Conservation (phyloP, 352 stramenopile genomes). For the Globisporangium parvum region DNA sequence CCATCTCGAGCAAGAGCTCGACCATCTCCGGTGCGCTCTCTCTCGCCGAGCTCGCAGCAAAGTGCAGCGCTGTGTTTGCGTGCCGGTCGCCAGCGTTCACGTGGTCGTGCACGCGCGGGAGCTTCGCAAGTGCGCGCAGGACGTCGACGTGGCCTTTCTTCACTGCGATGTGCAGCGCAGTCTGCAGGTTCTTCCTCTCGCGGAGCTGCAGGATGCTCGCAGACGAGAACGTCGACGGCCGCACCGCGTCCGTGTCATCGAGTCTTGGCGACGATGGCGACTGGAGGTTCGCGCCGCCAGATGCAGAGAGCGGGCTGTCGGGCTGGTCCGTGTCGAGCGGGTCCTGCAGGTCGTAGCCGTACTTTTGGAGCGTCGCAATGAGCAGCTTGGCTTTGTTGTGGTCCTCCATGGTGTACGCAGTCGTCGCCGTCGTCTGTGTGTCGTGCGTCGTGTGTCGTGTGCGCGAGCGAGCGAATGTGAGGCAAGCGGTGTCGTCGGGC, state of each 20-base stretch:
- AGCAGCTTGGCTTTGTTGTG: constrained; percentile 57
- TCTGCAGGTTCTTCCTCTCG: constrained; percentile 83
- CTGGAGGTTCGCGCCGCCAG: neutral
- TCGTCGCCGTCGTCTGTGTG: constrained; percentile 10
- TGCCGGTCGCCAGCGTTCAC: constrained; percentile 75
- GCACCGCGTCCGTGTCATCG: constrained; percentile 27
- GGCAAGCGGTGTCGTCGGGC: neutral
- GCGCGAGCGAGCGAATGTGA: neutral
- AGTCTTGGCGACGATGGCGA: constrained; percentile 21
- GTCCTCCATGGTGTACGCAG: constrained; percentile 20
- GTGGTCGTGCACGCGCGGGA: constrained; percentile 60
- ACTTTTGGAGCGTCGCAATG: constrained; percentile 79
- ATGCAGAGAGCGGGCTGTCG: constrained; percentile 1
- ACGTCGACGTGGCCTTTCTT: constrained; percentile 83
- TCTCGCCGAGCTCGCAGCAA: constrained; percentile 58
- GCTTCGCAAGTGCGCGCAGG: constrained; percentile 68
- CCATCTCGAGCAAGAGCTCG: constrained; percentile 56
- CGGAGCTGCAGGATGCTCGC: constrained; percentile 70
- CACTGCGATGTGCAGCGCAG: constrained; percentile 75
- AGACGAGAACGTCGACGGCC: constrained; percentile 22
- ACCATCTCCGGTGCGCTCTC: constrained; percentile 59
- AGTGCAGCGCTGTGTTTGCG: constrained; percentile 78
- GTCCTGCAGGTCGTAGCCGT: constrained; percentile 67
- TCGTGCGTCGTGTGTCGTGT: neutral
- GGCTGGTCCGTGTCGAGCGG: constrained; percentile 11